phyloP scores from a whole-genome alignment of 805 yeast genomes.

The Kuraishia capsulata region DNA sequence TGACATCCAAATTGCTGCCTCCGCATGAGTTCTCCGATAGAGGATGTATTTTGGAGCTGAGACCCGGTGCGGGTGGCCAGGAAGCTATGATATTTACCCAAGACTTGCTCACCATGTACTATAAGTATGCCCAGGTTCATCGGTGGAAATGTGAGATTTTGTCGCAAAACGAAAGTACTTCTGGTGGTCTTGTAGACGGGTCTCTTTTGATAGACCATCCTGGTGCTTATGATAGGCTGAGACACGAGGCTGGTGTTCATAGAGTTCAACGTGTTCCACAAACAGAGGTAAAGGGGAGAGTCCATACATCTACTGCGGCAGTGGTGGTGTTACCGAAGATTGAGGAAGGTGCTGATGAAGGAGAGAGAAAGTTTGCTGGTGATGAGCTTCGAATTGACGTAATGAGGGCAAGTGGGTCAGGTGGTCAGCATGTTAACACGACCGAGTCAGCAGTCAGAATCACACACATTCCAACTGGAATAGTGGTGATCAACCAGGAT shows the following conservation, averaged over 20 bases:
- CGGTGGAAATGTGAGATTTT: constrained; percentile 62
- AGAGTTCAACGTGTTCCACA: constrained; percentile 91
- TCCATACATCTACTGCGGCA: constrained; percentile 94
- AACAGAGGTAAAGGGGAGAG: constrained; percentile 89
- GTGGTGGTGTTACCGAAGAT: constrained; percentile 87
- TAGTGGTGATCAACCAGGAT: constrained; percentile 84
- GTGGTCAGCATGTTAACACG: constrained; percentile 97
- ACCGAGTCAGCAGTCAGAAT: constrained; percentile 95
- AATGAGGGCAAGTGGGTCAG: constrained; percentile 96
- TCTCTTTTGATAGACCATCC: constrained; percentile 64
- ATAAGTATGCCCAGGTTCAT: constrained; percentile 52
- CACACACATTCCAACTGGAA: constrained; percentile 87
- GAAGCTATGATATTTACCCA: constrained; percentile 86
- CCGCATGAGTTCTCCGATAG: constrained; percentile 67
- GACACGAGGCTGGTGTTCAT: constrained; percentile 93
- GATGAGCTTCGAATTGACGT: constrained; percentile 90
- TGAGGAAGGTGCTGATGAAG: constrained; percentile 36
- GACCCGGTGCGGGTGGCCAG: constrained; percentile 95
- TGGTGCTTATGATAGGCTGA: constrained; percentile 64
- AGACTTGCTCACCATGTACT: constrained; percentile 77
- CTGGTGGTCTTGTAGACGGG: constrained; percentile 73
- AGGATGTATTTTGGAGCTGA: constrained; percentile 71
- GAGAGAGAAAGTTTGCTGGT: constrained; percentile 65
- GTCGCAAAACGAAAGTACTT: constrained; percentile 44
- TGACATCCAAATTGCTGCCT: constrained; percentile 62